Base-by-base conservation (phyloP, 2,329 filamentous ascomycete species). In the Fusarium odoratissimum region DNA sequence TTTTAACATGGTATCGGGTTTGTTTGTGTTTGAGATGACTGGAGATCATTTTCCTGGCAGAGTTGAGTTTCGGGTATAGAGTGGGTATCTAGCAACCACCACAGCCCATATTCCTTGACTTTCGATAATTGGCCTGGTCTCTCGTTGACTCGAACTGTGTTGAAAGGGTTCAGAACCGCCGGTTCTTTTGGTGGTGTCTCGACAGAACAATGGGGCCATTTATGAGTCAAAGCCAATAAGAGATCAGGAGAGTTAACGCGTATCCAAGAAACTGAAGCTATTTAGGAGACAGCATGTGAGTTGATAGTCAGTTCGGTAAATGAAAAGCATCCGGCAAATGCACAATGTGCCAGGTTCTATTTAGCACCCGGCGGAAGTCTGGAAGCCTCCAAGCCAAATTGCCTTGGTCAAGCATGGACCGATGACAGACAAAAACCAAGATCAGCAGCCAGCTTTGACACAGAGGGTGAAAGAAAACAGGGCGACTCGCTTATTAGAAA, bases 361-460 rank as follows among this genome's bases (percentile, higher is more conserved):
- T 55, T 65, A 23, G 48, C 23, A 37, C 30, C 23, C 25, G 42
- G 30, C 46, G 25, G 33, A 23, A 49, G 51, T 66, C 61, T 55
- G 28, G 63, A 70, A 67, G 33, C 35, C 35, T 54, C 33, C 49
- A 54, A 28, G 13, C 62, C 37, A 64, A 51, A 49, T 64, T 64
- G 44, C 33, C 58, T 63, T 57, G 61, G 37, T 57, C 31, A 45
- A 58, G 23, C 38, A 62, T 23, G 30, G 38, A 19, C 72, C 79
- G 81, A 82, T 82, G 80, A 76, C 75, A 69, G 70, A 61, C 73
- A 70, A 78, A 82, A 83, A 77, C n/a, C 74, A 67, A 83, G 81
- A 82, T 82, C 74, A 54, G 21, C 60, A 40, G 25, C 44, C 38
- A 48, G 21, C 33, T 59, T 38, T 31, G 21, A 67, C 23, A 33